Evolutionary conservation across 345 rosid species (phyloP).

Genomic region (Gossypium rotundifolium): DNA sequence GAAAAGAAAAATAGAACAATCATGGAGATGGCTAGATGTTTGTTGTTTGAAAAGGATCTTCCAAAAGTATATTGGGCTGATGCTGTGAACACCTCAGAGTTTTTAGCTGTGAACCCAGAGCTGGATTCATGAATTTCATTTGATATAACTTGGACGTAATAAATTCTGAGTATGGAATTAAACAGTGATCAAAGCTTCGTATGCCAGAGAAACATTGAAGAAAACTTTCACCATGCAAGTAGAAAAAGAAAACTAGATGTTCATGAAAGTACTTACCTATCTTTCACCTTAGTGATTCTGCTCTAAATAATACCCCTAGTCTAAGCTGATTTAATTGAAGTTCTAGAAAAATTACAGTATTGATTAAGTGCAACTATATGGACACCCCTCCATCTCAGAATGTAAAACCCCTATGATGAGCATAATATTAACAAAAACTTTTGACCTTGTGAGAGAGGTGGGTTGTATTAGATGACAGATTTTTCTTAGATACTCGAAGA

Average conservation of each 20-base stretch:
- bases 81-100: too few relatives aligned
- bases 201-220: background rate
- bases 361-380: too few relatives aligned
- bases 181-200: background rate
- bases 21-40: too few relatives aligned
- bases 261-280: background rate
- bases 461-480: background rate
- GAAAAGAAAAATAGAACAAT: too few relatives aligned
- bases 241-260: background rate
- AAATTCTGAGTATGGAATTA: too few relatives aligned
- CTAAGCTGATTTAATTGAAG: background rate
- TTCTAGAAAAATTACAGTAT: too few relatives aligned
- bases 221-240: background rate
- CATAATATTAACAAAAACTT: background rate
- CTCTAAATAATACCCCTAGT: background rate
- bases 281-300: background rate
- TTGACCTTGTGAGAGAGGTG: too few relatives aligned
- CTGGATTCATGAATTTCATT: background rate
- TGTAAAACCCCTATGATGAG: too few relatives aligned
- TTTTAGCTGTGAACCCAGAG: background rate
- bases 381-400: too few relatives aligned
- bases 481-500: too few relatives aligned
- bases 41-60: too few relatives aligned
- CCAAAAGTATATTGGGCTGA: too few relatives aligned
- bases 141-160: background rate